These are phyloP conservation scores for Talaromyces adpressus DNA, from an alignment of 495 filamentous ascomycete genomes.

Conservation along the genomic window DNA sequence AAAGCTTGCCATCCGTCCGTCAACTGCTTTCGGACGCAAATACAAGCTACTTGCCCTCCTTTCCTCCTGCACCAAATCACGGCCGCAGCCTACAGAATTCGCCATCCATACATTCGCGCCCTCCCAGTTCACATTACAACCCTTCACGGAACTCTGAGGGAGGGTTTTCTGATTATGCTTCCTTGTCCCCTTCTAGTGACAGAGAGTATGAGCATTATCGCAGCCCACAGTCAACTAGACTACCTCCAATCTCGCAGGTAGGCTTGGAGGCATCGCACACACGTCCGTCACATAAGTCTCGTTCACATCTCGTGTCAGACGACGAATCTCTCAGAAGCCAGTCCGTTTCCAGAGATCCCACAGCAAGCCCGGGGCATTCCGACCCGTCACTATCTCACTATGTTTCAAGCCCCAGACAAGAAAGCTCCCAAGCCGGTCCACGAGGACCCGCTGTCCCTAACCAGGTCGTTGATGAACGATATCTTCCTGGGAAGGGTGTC, in stretches of 20 bases:
- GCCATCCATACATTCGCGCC: background rate
- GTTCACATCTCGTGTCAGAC: background rate
- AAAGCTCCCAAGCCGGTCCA: background rate
- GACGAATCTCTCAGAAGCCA: constrained; percentile 15
- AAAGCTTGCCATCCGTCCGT: constrained; percentile 38
- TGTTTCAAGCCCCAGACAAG: background rate
- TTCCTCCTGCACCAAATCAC: constrained; percentile 23
- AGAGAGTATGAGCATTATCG: background rate
- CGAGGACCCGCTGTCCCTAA: constrained; percentile 22
- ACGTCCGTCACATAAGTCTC: constrained; percentile 15
- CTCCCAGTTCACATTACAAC: background rate
- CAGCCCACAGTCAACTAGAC: constrained; percentile 2
- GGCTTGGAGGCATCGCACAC: constrained; percentile 10
- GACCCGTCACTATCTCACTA: background rate
- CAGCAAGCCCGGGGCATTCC: constrained; percentile 8
- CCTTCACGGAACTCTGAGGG: background rate
- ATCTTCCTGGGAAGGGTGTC: constrained; percentile 66
- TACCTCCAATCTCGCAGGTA: constrained; percentile 32
- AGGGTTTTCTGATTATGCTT: background rate
- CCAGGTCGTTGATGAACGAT: constrained; percentile 41
- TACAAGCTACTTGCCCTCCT: constrained; percentile 13
- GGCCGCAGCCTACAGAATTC: background rate
- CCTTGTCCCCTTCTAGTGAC: background rate
- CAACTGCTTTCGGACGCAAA: constrained; percentile 29
- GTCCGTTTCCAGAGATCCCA: constrained; percentile 7